phyloP scores from a whole-genome alignment of 164 flowering plant genomes.

The Magnolia officinalis region DNA sequence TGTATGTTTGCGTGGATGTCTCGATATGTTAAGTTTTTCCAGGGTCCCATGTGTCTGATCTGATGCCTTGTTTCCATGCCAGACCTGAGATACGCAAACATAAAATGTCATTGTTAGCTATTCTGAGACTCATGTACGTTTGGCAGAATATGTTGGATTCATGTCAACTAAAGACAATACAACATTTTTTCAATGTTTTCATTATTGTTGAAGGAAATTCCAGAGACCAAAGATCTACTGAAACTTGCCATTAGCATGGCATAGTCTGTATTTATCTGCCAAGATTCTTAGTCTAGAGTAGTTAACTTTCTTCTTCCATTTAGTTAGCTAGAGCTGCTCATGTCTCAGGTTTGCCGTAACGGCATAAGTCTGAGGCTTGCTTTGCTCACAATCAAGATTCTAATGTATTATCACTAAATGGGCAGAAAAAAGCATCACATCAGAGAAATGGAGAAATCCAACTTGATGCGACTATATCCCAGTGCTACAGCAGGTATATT shows the following conservation, averaged over 20 bases:
- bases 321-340: background rate
- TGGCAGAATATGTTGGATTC: no score
- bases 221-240: background rate
- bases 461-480: conserved; percentile 29
- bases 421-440: conserved; percentile 50
- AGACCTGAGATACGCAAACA: no score
- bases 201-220: background rate
- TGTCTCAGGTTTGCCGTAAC: background rate
- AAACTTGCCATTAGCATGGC: background rate
- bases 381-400: background rate
- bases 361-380: background rate
- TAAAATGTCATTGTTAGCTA: no score
- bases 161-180: no score
- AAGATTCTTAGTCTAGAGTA: background rate
- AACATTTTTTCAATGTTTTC: background rate
- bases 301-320: background rate
- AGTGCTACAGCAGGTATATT: conserved; percentile 50
- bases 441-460: conserved; percentile 37
- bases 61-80: background rate
- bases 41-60: background rate
- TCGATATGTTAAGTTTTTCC: background rate
- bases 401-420: conserved; percentile 11
- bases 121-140: no score
- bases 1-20: background rate
- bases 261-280: background rate